Conservation (phyloP, 805 yeast genomes). For the Scheffersomyces coipomensis region DNA sequence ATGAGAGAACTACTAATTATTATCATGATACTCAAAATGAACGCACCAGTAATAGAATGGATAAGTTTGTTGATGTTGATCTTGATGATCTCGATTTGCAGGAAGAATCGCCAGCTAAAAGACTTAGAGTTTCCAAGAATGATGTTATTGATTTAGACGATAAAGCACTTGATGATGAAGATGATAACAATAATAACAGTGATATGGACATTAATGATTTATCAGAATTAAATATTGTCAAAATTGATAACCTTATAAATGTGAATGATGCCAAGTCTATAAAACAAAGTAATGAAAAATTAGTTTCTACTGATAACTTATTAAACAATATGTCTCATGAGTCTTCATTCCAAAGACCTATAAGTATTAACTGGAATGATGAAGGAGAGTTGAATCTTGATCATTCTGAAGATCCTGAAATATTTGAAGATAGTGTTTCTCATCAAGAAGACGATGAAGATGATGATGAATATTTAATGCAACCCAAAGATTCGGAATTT, state of each 20-base stretch:
- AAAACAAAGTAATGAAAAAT: not conserved
- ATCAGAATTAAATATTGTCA: constrained; percentile 36
- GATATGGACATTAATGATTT: constrained; percentile 33
- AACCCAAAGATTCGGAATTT: not conserved
- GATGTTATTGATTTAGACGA: constrained; percentile 8
- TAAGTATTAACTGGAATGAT: constrained; percentile 45
- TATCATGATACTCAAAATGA: not conserved
- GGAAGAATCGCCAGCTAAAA: constrained; percentile 3
- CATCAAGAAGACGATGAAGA: constrained; percentile 2
- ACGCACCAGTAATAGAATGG: not conserved
- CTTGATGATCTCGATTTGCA: constrained; percentile 7
- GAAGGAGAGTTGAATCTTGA: constrained; percentile 30
- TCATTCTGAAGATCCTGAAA: constrained; percentile 11
- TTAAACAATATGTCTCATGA: constrained; percentile 16
- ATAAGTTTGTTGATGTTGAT: constrained; percentile 1
- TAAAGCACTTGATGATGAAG: constrained; percentile 3
- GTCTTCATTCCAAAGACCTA: constrained; percentile 34
- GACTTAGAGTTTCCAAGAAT: not conserved
- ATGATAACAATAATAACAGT: constrained; percentile 12
- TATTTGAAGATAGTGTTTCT: not conserved
- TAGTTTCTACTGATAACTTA: constrained; percentile 7
- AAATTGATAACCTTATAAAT: constrained; percentile 37
- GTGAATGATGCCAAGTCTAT: constrained; percentile 15
- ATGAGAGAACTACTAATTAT: constrained; percentile 10
- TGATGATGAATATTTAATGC: not conserved